Percentiles rank a stretch among this genome's conserved stretches.
Evolutionary conservation across 2,329 filamentous ascomycete genomes (phyloP).

Genomic region (Pseudogymnoascus sp.): DNA sequence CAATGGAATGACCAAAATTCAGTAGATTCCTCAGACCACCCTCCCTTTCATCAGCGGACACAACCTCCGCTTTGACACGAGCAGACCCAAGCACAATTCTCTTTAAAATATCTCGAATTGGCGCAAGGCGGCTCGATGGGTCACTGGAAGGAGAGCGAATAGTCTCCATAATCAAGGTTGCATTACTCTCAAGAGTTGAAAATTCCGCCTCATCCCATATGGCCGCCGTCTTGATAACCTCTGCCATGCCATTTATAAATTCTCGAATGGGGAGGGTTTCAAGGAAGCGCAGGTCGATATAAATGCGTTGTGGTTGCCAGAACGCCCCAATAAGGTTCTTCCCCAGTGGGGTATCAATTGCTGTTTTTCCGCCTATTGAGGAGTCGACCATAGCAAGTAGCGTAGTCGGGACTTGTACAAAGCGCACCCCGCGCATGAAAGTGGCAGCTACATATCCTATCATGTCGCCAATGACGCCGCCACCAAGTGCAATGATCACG

Average conservation of each 20-base stretch:
- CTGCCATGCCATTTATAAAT: slow-evolving; percentile 98
- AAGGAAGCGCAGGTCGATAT: slow-evolving; percentile 86
- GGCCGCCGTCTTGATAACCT: slow-evolving; percentile 94
- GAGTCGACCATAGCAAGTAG: slow-evolving; percentile 97
- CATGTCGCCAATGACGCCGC: slow-evolving; percentile 96
- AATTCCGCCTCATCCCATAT: slow-evolving; percentile 93
- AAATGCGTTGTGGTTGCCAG: slow-evolving; percentile 91
- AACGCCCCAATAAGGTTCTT: slow-evolving; percentile 96
- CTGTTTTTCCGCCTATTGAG: slow-evolving; percentile 95
- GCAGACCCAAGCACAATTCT: slow-evolving; percentile 82
- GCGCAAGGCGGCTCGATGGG: slow-evolving; percentile 49
- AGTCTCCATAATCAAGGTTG: slow-evolving; percentile 63
- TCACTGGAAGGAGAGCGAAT: slow-evolving; percentile 54
- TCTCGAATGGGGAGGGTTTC: slow-evolving; percentile 84
- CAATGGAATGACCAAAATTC: slow-evolving; percentile 97
- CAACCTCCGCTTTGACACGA: slow-evolving; percentile 88
- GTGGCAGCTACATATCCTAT: slow-evolving; percentile 95
- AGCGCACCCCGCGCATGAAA: slow-evolving; percentile 95
- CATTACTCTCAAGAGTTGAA: slow-evolving; percentile 71
- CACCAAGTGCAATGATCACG: slow-evolving; percentile 87
- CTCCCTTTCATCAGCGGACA: slow-evolving; percentile 89
- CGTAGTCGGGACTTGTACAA: slow-evolving; percentile 93
- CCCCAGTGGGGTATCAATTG: slow-evolving; percentile 89
- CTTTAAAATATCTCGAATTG: slow-evolving; percentile 63
- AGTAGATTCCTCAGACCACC: slow-evolving; percentile 87